Percentiles rank a stretch among this genome's conserved stretches.
These are phyloP conservation scores for sunflower (Helianthus annuus) DNA, from an alignment of 129 eudicot species.

Conservation along the genomic window HanXRQr2.0-SUNRISE NC_035449.2:184006893-184007392, in stretches of 20 bases:
- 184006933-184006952: conserved; percentile 83
- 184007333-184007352: conserved; percentile 26
- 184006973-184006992: conserved; percentile 83
- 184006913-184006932: conserved; percentile 76
- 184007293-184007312: conserved; percentile 48
- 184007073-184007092: conserved; percentile 90
- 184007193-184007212: conserved; percentile 62
- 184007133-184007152: conserved; percentile 53
- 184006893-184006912: conserved; percentile 77
- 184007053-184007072: conserved; percentile 87
- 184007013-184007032: conserved; percentile 87
- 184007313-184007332: conserved; percentile 55
- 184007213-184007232: conserved; percentile 64
- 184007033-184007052: conserved; percentile 55
- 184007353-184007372: conserved; percentile 75
- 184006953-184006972: conserved; percentile 80
- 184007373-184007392: conserved; percentile 89
- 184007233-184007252: conserved; percentile 74
- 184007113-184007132: conserved; percentile 77
- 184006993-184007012: conserved; percentile 99
- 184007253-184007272: conserved; percentile 77
- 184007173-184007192: conserved; percentile 46
- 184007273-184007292: conserved; percentile 37
- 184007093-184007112: conserved; percentile 91
- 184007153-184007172: conserved; percentile 29